These are phyloP conservation scores for Backusella tarrabulga DNA, from an alignment of 192 early-diverging fungal genomes.

Conservation along the genomic window DNA sequence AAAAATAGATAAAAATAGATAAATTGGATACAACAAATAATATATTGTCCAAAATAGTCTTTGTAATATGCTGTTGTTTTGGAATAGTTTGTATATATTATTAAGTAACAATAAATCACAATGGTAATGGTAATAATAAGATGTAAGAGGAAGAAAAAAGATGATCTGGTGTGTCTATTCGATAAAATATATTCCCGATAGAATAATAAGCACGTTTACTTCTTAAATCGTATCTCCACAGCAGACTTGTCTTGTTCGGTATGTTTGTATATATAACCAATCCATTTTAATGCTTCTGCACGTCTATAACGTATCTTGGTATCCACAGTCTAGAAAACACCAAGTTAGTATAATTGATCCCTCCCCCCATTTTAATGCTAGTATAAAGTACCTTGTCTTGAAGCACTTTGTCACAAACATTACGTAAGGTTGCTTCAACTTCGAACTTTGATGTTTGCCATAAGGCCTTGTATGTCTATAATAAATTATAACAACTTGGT, in stretches of 20 bases:
- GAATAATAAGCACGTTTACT: not conserved
- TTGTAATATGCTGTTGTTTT: too few relatives aligned
- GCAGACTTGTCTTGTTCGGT: constrained; percentile 31
- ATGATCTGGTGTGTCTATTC: too few relatives aligned
- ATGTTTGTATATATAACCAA: constrained; percentile 40
- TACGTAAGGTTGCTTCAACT: constrained; percentile 34
- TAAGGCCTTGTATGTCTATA: constrained; percentile 30
- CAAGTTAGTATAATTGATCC: not conserved
- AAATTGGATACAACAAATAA: too few relatives aligned
- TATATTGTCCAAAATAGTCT: too few relatives aligned
- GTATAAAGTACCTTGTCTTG: constrained; percentile 20
- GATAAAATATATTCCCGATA: too few relatives aligned
- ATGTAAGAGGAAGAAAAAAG: too few relatives aligned
- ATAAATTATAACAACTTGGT: not conserved
- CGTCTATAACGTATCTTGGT: constrained; percentile 28
- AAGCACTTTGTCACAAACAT: not conserved
- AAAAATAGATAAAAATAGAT: too few relatives aligned
- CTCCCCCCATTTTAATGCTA: not conserved
- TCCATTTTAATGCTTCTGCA: constrained; percentile 35
- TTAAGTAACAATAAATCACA: too few relatives aligned
- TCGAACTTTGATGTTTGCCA: constrained; percentile 43
- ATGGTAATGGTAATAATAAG: too few relatives aligned
- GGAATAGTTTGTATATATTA: too few relatives aligned
- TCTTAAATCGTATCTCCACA: constrained; percentile 19
- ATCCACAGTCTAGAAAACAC: constrained; percentile 6